These are phyloP conservation scores for Neurospora sp. DNA, from an alignment of 495 filamentous ascomycete species.

Conservation along the genomic window DNA sequence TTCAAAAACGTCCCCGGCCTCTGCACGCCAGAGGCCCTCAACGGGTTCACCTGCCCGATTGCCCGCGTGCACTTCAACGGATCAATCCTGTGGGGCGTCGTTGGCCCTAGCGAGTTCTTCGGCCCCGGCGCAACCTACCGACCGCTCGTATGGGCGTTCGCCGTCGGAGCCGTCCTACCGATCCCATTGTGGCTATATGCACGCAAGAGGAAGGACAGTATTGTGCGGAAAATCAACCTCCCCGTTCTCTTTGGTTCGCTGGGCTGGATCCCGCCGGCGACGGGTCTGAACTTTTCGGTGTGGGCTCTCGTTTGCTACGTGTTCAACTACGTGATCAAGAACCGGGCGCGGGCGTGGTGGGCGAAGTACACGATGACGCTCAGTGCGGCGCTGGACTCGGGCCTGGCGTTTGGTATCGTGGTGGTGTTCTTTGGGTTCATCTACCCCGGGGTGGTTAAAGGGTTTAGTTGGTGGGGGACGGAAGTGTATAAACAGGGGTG, in stretches of 20 bases:
- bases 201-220: constrained; percentile 31
- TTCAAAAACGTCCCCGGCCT: constrained; percentile 64
- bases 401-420: constrained; percentile 66
- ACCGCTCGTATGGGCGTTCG: constrained; percentile 65
- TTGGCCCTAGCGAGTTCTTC: constrained; percentile 70
- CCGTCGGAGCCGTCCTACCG: constrained; percentile 60
- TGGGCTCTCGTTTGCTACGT: constrained; percentile 75
- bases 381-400: constrained; percentile 72
- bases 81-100: constrained; percentile 79
- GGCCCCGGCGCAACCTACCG: constrained; percentile 62
- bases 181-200: constrained; percentile 56
- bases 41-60: constrained; percentile 81
- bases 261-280: constrained; percentile 77
- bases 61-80: constrained; percentile 87
- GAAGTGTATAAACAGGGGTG: constrained; percentile 58
- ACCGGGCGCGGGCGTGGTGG: constrained; percentile 64
- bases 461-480: constrained; percentile 68
- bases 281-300: constrained; percentile 72
- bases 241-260: constrained; percentile 65
- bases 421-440: constrained; percentile 76
- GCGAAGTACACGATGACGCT: constrained; percentile 85
- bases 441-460: constrained; percentile 56
- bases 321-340: constrained; percentile 68
- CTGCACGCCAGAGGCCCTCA: constrained; percentile 67
- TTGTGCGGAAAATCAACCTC: constrained; percentile 58